Base-by-base conservation (phyloP, 345 rosid genomes). In the Populus simonii region DNA sequence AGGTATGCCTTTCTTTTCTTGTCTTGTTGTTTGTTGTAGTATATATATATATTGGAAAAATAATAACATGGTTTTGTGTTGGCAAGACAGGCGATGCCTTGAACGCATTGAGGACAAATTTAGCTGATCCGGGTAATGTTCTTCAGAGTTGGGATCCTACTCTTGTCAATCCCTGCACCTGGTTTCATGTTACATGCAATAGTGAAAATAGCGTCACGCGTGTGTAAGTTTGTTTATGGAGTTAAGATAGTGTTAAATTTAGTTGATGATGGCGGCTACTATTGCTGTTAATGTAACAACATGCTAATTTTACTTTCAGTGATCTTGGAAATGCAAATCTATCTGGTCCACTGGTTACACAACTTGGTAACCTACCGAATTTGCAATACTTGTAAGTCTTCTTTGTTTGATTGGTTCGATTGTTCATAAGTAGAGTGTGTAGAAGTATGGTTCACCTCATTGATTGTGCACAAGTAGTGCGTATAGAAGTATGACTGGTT, bases 161-260 rank as follows among this genome's bases (percentile, higher is more conserved):
- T 74, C 91, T 88, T 72, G 90, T 84, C 74, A 89, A 81, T 85
- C 98, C 97, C 11, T 94, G 97, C 87, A 89, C 92, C 29, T 94
- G 98, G 98, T 89, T 86, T 79, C 90, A 94, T 77, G 90, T 94
- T 63, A 92, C 97, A 51, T 94, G 98, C 86, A 91, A 84, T 80
- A 85, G 73, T 79, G 91, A 92, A 33, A 87, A 82, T 72, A 87
- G 88, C n/a, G 97, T 92, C 18, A 87, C 83, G 69, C 91, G 94
- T 72, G 89, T 94, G 98, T 94, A 91, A 88, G 98, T 87, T 76
- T 81, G 53, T 78, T 70, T 66, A 41, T 47, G 65, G 57, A 65
- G 18, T 81, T 73, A 43, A 43, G 49, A 66, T 75, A 47, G 39
- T 74, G 47, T 67, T 25, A 9, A 7, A 55, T 74, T 9, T 20